phyloP scores from a whole-genome alignment of 1,284 basidiomycete species.

The Sanghuangporus weigelae region DNA sequence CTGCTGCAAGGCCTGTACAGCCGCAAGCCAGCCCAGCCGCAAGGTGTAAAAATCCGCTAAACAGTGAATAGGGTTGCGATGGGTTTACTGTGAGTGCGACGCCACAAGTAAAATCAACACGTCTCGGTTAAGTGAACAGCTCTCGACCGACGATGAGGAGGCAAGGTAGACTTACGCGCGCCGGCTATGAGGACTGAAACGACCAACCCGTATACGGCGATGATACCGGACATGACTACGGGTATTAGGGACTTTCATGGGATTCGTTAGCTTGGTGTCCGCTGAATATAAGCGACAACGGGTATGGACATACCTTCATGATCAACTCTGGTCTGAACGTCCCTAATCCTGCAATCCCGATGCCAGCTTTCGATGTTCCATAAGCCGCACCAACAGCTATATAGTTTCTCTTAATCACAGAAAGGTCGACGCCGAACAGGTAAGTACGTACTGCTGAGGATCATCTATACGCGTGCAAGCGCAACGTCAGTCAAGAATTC shows the following conservation, averaged over 20 bases:
- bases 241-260: slow-evolving; percentile 51
- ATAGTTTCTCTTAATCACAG: slow-evolving; percentile 5
- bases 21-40: slow-evolving; percentile 88
- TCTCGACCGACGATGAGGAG: slow-evolving; percentile 11
- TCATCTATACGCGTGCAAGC: slow-evolving; percentile 50
- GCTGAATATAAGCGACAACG: not conserved
- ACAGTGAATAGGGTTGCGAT: slow-evolving; percentile 43
- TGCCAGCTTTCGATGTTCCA: slow-evolving; percentile 96
- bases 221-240: slow-evolving; percentile 56
- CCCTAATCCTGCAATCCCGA: slow-evolving; percentile 95
- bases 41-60: slow-evolving; percentile 84
- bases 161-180: slow-evolving; percentile 42
- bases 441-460: slow-evolving; percentile 71
- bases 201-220: slow-evolving; percentile 82
- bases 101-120: slow-evolving; percentile 32
- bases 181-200: slow-evolving; percentile 86
- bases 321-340: slow-evolving; percentile 94
- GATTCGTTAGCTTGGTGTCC: slow-evolving; percentile 18
- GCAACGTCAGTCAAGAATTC: slow-evolving; percentile 10
- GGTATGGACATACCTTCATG: slow-evolving; percentile 75
- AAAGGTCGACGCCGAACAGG: slow-evolving; percentile 5
- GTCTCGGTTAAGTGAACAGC: not conserved
- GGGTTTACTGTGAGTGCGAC: slow-evolving; percentile 37
- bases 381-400: slow-evolving; percentile 91
- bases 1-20: slow-evolving; percentile 84